Conservation (phyloP, 2,329 filamentous ascomycete species). For the Graphilbum sp. region DNA sequence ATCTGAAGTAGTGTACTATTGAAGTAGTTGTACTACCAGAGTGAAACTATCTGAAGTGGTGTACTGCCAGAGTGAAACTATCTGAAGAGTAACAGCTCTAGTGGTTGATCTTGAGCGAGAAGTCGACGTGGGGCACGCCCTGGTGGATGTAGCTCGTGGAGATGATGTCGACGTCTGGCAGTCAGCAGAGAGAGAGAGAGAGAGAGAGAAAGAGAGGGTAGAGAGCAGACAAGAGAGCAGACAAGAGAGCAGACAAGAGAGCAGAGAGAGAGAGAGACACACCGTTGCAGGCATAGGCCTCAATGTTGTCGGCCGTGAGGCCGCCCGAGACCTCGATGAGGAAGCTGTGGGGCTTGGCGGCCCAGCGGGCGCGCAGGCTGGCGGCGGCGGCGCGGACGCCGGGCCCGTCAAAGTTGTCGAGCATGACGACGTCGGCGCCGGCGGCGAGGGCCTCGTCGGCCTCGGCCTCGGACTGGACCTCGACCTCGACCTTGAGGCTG, state of each 20-base stretch:
- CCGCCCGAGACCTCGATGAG: slow-evolving; percentile 89
- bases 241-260: neutral
- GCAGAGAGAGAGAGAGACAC: neutral
- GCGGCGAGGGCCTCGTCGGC: slow-evolving; percentile 83
- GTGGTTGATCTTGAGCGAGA: slow-evolving; percentile 71
- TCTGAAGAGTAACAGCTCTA: no score
- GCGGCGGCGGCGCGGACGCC: slow-evolving; percentile 60
- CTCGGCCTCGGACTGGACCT: slow-evolving; percentile 76
- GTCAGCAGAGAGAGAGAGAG: neutral
- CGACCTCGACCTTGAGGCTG: slow-evolving; percentile 86
- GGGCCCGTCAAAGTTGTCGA: slow-evolving; percentile 83
- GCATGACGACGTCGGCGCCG: slow-evolving; percentile 90
- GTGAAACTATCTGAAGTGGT: no score
- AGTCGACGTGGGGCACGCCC: slow-evolving; percentile 84
- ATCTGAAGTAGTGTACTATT: no score
- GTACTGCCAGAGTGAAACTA: no score
- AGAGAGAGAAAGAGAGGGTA: neutral
- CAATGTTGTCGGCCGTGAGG: slow-evolving; percentile 69
- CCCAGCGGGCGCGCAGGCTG: slow-evolving; percentile 67
- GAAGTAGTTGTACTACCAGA: no score
- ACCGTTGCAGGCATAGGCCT: slow-evolving; percentile 62
- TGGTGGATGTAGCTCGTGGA: slow-evolving; percentile 96
- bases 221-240: neutral
- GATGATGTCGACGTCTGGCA: slow-evolving; percentile 73
- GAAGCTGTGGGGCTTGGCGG: slow-evolving; percentile 48